phyloP scores from a whole-genome alignment of 2,329 filamentous ascomycete genomes.

The Myriangium duriaei region DNA sequence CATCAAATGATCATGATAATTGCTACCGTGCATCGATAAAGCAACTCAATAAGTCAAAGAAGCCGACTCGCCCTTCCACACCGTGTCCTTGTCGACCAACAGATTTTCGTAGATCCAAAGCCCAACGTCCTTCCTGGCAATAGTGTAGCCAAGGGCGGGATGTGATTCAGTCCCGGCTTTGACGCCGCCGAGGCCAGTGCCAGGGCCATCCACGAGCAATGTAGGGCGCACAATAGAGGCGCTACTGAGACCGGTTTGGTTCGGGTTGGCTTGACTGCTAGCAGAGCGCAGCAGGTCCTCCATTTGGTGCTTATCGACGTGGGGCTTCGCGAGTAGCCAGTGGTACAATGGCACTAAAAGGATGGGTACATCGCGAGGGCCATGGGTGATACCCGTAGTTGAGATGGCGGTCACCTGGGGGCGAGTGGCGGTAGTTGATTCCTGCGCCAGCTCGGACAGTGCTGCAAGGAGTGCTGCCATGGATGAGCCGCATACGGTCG shows the following conservation, averaged over 20 bases:
- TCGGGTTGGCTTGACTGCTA: constrained; percentile 12
- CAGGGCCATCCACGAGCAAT: constrained; percentile 23
- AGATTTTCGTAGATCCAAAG: constrained; percentile 22
- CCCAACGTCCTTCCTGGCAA: constrained; percentile 29
- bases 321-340: constrained; percentile 22
- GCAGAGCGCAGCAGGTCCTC: constrained; percentile 21
- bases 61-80: background rate
- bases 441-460: constrained; percentile 14
- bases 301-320: constrained; percentile 29
- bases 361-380: constrained; percentile 26
- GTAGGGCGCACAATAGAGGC: constrained; percentile 27
- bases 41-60: background rate
- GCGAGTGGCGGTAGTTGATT: constrained; percentile 14
- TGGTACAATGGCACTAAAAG: constrained; percentile 24
- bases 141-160: constrained; percentile 27
- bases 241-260: constrained; percentile 15
- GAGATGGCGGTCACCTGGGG: constrained; percentile 23
- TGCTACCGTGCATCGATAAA: too few relatives aligned
- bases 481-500: constrained; percentile 24
- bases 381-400: constrained; percentile 26
- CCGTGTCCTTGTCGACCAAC: background rate
- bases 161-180: constrained; percentile 21
- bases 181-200: constrained; percentile 19
- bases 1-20: too few relatives aligned
- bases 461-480: constrained; percentile 22